Conservation (phyloP, 2,329 filamentous ascomycete species). For the Talaromyces atroroseus region DNA sequence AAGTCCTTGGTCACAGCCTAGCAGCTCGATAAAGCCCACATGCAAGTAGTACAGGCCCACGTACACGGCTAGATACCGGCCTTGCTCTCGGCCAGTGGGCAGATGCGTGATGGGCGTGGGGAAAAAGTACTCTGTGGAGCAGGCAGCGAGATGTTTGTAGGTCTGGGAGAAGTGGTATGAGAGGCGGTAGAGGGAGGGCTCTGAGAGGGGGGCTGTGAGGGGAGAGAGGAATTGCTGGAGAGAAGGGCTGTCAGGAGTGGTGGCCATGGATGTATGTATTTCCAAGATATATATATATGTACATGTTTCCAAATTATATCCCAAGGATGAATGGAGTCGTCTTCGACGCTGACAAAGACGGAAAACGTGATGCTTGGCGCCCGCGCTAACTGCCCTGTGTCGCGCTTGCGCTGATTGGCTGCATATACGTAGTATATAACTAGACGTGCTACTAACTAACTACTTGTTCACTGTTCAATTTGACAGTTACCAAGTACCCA, state of each 20-base stretch:
- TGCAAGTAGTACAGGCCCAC: slow-evolving; percentile 49
- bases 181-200: slow-evolving; percentile 27
- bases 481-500: no score
- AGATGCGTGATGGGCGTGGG: slow-evolving; percentile 38
- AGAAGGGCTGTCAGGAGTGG: neutral
- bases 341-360: no score
- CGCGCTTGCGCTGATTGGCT: no score
- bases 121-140: slow-evolving; percentile 37
- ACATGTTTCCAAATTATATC: no score
- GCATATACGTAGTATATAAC: no score
- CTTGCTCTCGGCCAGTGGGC: slow-evolving; percentile 46
- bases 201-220: neutral
- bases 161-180: slow-evolving; percentile 32
- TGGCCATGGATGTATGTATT: no score
- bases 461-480: no score
- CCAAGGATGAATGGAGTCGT: no score
- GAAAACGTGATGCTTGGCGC: no score
- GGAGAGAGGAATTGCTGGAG: slow-evolving; percentile 10
- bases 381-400: no score
- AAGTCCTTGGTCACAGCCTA: slow-evolving; percentile 29
- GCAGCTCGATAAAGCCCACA: slow-evolving; percentile 48
- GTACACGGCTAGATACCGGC: slow-evolving; percentile 50
- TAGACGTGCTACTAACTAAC: no score
- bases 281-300: no score
- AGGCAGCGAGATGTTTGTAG: slow-evolving; percentile 31